Conservation (phyloP, 495 filamentous ascomycete genomes). For the Neurospora sp. region DNA sequence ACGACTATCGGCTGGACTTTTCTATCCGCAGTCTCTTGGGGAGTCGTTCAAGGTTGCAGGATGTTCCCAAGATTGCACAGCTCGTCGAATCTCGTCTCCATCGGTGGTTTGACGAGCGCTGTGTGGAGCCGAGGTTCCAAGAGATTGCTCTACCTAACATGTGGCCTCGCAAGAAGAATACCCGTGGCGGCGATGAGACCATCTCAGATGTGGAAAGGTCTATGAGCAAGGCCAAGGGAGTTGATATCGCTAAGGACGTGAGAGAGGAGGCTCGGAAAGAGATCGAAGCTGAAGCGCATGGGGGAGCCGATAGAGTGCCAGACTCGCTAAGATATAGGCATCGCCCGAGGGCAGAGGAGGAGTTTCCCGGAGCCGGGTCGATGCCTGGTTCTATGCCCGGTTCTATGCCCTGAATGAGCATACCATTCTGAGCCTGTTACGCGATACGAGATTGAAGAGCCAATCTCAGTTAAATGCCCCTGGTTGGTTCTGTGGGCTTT, state of each 20-base stretch:
- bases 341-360: slow-evolving; percentile 23
- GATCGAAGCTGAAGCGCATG: slow-evolving; percentile 31
- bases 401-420: background rate
- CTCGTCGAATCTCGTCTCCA: slow-evolving; percentile 85
- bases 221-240: slow-evolving; percentile 35
- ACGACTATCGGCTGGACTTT: slow-evolving; percentile 91
- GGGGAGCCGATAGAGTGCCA: slow-evolving; percentile 22
- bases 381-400: slow-evolving; percentile 26
- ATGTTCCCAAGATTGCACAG: slow-evolving; percentile 96
- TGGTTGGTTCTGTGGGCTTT: background rate
- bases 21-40: slow-evolving; percentile 87
- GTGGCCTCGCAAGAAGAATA: slow-evolving; percentile 86
- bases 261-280: slow-evolving; percentile 38
- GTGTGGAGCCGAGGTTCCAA: slow-evolving; percentile 91
- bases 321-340: slow-evolving; percentile 30
- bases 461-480: background rate
- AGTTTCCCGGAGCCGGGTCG: slow-evolving; percentile 22
- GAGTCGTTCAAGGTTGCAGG: slow-evolving; percentile 78
- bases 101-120: slow-evolving; percentile 93
- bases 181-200: slow-evolving; percentile 50
- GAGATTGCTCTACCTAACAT: slow-evolving; percentile 87
- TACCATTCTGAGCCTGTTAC: background rate
- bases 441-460: background rate
- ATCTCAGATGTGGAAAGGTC: slow-evolving; percentile 30
- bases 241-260: slow-evolving; percentile 36